These are phyloP conservation scores for Theileria sp. DNA, from an alignment of 169 alveolate species.

Conservation along the genomic window DNA sequence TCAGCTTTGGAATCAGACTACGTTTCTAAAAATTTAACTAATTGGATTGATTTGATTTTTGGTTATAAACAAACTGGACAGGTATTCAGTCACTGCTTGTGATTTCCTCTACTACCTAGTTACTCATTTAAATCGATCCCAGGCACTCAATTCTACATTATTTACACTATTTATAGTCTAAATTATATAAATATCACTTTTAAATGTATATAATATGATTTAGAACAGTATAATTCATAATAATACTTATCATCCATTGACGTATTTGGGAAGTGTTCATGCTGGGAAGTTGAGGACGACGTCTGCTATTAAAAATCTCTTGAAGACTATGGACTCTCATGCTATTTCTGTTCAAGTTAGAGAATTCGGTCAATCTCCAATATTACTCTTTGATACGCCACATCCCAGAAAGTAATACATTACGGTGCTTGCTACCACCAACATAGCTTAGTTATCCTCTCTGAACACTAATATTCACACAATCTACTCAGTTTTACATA, in stretches of 20 bases:
- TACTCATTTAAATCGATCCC: too few relatives aligned
- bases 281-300: slow-evolving; percentile 59
- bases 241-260: slow-evolving; percentile 87
- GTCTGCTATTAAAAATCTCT: slow-evolving; percentile 57
- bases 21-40: slow-evolving; percentile 87
- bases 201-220: neutral
- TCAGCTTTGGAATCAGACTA: slow-evolving; percentile 92
- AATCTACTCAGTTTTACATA: too few relatives aligned
- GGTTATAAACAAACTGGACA: slow-evolving; percentile 87
- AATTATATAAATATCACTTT: neutral
- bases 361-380: slow-evolving; percentile 90
- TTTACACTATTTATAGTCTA: neutral
- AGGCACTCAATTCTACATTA: too few relatives aligned
- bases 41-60: slow-evolving; percentile 96
- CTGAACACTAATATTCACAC: too few relatives aligned
- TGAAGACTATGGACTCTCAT: slow-evolving; percentile 72
- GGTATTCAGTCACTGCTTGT: neutral
- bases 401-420: slow-evolving; percentile 70
- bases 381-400: slow-evolving; percentile 79
- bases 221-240: slow-evolving; percentile 64
- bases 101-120: too few relatives aligned
- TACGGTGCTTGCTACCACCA: too few relatives aligned
- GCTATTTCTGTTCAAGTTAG: slow-evolving; percentile 82
- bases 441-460: too few relatives aligned
- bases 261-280: slow-evolving; percentile 78